phyloP scores from a whole-genome alignment of 805 yeast genomes.

The Metschnikowia baotianmanensis region DNA sequence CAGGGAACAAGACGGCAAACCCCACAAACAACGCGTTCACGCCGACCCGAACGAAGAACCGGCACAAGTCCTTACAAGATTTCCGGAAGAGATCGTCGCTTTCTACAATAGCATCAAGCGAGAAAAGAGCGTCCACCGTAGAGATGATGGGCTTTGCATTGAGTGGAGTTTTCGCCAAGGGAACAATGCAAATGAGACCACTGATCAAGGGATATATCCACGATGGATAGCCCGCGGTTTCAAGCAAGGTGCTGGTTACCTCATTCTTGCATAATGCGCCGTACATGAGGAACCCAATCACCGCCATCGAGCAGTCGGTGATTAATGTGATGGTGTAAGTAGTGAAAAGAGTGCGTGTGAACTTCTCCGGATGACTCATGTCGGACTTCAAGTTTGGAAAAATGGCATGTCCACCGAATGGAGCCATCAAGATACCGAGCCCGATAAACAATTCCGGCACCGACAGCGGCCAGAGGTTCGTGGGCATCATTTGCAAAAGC shows the following conservation, averaged over 20 bases:
- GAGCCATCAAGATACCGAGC: slow-evolving; percentile 70
- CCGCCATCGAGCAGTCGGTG: slow-evolving; percentile 63
- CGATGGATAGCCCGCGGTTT: slow-evolving; percentile 46
- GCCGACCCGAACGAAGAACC: slow-evolving; percentile 28
- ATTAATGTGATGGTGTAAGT: slow-evolving; percentile 61
- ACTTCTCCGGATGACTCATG: slow-evolving; percentile 65
- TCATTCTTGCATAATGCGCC: slow-evolving; percentile 50
- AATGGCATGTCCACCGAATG: slow-evolving; percentile 84
- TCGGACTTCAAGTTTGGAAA: slow-evolving; percentile 72
- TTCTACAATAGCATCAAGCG: slow-evolving; percentile 24
- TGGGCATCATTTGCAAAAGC: slow-evolving; percentile 57
- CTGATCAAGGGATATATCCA: slow-evolving; percentile 54
- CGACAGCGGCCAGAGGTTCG: slow-evolving; percentile 63
- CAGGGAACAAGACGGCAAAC: slow-evolving; percentile 66
- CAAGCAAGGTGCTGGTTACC: slow-evolving; percentile 48
- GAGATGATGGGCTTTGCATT: slow-evolving; percentile 80
- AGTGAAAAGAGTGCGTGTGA: slow-evolving; percentile 48
- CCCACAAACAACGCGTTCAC: slow-evolving; percentile 59
- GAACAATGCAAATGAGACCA: slow-evolving; percentile 72
- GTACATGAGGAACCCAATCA: slow-evolving; percentile 63
- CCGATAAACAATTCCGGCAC: slow-evolving; percentile 52
- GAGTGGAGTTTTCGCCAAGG: slow-evolving; percentile 80
- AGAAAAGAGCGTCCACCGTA: slow-evolving; percentile 57
- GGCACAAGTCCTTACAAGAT: slow-evolving; percentile 6
- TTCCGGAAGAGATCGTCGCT: slow-evolving; percentile 10